A percentile compares a stretch with the other conserved stretches of the same genome.
phyloP scores from a whole-genome alignment of 2,329 filamentous ascomycete species.

The Pseudogymnoascus sp. region DNA sequence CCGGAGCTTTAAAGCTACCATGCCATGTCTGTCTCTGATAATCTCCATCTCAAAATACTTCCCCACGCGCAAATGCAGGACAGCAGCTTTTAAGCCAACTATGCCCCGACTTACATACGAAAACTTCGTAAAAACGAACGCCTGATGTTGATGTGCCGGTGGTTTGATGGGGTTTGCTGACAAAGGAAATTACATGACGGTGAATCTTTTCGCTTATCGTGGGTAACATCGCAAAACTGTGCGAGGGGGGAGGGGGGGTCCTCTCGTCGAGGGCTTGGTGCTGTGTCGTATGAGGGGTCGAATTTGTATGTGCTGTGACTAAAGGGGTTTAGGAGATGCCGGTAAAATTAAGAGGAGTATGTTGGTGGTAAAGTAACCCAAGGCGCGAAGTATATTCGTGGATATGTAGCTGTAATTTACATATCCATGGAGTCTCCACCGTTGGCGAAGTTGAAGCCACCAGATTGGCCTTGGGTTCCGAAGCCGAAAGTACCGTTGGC shows the following conservation, averaged over 20 bases:
- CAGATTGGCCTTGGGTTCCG: slow-evolving; percentile 59
- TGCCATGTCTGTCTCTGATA: neutral
- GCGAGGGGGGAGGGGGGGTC: slow-evolving; percentile 16
- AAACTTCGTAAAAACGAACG: slow-evolving; percentile 19
- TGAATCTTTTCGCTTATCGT: slow-evolving; percentile 32
- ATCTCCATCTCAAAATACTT: slow-evolving; percentile 1
- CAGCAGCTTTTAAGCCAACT: slow-evolving; percentile 16
- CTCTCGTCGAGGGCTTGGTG: slow-evolving; percentile 15
- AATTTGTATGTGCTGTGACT: slow-evolving; percentile 8
- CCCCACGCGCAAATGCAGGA: neutral
- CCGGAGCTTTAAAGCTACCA: slow-evolving; percentile 16
- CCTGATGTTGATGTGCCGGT: slow-evolving; percentile 25
- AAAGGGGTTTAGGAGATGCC: slow-evolving; percentile 19
- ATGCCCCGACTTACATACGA: slow-evolving; percentile 17
- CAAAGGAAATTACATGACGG: slow-evolving; percentile 30
- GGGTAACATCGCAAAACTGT: slow-evolving; percentile 25
- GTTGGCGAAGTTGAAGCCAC: slow-evolving; percentile 88
- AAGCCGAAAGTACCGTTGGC: slow-evolving; percentile 73
- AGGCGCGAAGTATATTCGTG: neutral
- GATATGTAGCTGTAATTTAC: slow-evolving; percentile 37
- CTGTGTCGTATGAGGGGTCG: slow-evolving; percentile 11
- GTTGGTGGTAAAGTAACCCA: slow-evolving; percentile 12
- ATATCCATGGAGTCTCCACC: slow-evolving; percentile 68
- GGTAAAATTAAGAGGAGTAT: slow-evolving; percentile 16
- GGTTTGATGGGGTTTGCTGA: slow-evolving; percentile 16